Conservation (phyloP, 148 eudicot species). For the Nyssa sinensis region DNA sequence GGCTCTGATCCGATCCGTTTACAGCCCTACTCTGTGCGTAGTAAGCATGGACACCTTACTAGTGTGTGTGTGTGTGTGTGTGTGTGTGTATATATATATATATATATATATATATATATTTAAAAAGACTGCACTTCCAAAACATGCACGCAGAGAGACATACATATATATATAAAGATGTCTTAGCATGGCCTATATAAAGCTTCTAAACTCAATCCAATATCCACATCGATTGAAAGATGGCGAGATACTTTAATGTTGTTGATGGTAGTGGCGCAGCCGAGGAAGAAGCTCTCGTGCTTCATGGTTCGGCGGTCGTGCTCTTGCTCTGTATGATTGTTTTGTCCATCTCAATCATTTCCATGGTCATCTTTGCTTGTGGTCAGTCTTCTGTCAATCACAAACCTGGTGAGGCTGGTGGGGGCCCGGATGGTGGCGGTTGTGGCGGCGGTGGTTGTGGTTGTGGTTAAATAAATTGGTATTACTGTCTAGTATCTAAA, state of each 20-base stretch:
- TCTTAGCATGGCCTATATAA: not conserved
- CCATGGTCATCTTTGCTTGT: conserved; percentile 23
- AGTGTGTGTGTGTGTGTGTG: no score
- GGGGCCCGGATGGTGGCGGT: not conserved
- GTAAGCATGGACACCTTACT: no score
- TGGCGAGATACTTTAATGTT: conserved; percentile 1
- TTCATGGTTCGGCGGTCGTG: not conserved
- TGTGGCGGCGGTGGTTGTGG: not conserved
- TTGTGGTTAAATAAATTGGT: no score
- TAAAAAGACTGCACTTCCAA: no score
- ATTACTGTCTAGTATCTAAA: no score
- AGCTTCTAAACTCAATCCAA: no score
- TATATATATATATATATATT: no score
- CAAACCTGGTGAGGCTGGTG: not conserved
- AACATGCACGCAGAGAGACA: no score
- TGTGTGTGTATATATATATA: no score
- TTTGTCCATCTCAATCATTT: conserved; percentile 6
- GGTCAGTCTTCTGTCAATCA: not conserved
- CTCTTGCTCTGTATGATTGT: conserved; percentile 13
- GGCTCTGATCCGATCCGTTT: no score
- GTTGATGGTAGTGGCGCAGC: not conserved
- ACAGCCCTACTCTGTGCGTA: no score
- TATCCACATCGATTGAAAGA: not conserved
- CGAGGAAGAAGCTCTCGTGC: not conserved
- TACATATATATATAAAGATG: not conserved